Evolutionary conservation across 129 eudicot genomes (phyloP).

Genomic region (Chrysanthemum lavandulifolium): DNA sequence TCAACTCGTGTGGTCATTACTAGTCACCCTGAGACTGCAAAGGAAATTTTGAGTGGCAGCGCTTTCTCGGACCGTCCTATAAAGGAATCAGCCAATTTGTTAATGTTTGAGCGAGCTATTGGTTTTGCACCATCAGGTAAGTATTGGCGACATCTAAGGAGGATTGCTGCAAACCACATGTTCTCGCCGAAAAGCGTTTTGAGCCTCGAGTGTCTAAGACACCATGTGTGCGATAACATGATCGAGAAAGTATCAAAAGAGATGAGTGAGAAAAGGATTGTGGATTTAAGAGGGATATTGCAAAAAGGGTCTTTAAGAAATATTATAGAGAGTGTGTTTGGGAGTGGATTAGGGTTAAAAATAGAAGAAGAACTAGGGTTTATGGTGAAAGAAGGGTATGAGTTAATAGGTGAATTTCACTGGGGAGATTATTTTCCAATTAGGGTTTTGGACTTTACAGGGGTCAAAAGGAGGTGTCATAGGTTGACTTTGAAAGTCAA

Average conservation of each 20-base stretch:
- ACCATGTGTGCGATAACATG: slow-evolving; percentile 46
- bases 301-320: slow-evolving; percentile 62
- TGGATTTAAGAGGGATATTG: slow-evolving; percentile 56
- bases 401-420: slow-evolving; percentile 61
- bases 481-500: slow-evolving; percentile 51
- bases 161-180: slow-evolving; percentile 57
- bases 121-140: slow-evolving; percentile 75
- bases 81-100: slow-evolving; percentile 59
- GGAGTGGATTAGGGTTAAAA: slow-evolving; percentile 47
- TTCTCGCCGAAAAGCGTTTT: slow-evolving; percentile 69
- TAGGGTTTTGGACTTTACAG: slow-evolving; percentile 62
- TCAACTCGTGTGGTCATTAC: slow-evolving; percentile 60
- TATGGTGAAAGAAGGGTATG: slow-evolving; percentile 84
- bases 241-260: slow-evolving; percentile 38
- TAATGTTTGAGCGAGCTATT: slow-evolving; percentile 87
- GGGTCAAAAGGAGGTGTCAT: slow-evolving; percentile 71
- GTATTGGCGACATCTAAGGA: slow-evolving; percentile 67
- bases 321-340: slow-evolving; percentile 77
- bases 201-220: slow-evolving; percentile 54
- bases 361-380: slow-evolving; percentile 51
- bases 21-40: slow-evolving; percentile 77
- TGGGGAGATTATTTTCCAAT: slow-evolving; percentile 73
- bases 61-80: slow-evolving; percentile 77
- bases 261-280: slow-evolving; percentile 44
- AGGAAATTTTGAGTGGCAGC: slow-evolving; percentile 55